These are phyloP conservation scores for Ustilago lituana DNA, from an alignment of 1,284 basidiomycete species.

Conservation along the genomic window DNA sequence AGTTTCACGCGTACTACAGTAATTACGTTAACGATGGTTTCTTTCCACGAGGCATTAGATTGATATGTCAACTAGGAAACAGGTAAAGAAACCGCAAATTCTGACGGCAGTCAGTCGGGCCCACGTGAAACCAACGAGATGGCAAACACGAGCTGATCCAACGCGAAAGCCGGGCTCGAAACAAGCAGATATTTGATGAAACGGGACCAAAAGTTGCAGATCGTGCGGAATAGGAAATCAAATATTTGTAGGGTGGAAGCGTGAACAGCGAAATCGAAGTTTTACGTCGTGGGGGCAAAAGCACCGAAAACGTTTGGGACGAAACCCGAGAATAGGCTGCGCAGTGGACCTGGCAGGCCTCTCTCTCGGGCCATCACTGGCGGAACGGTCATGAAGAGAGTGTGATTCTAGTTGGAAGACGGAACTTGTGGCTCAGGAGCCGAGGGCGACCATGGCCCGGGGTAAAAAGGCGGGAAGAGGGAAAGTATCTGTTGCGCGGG, in stretches of 20 bases:
- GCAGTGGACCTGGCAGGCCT: too few relatives aligned
- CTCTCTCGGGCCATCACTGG: slow-evolving; percentile 8
- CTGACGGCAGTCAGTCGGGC: too few relatives aligned
- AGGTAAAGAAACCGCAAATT: too few relatives aligned
- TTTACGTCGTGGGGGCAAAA: slow-evolving; percentile 3
- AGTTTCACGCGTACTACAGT: too few relatives aligned
- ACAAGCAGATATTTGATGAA: too few relatives aligned
- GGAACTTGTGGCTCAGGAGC: slow-evolving; percentile 18
- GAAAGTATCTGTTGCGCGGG: neutral
- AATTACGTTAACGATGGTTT: too few relatives aligned
- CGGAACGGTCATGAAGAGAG: slow-evolving; percentile 28
- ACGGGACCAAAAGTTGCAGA: slow-evolving; percentile 12
- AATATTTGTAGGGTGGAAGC: neutral
- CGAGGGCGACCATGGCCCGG: slow-evolving; percentile 6
- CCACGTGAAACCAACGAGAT: too few relatives aligned
- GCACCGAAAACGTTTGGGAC: neutral
- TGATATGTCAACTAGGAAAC: too few relatives aligned
- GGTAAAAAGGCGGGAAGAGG: slow-evolving; percentile 7
- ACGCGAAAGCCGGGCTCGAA: too few relatives aligned
- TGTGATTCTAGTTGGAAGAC: slow-evolving; percentile 45
- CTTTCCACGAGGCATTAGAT: too few relatives aligned
- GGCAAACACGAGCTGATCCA: too few relatives aligned
- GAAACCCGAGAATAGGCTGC: too few relatives aligned
- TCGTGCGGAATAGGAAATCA: slow-evolving; percentile 5
- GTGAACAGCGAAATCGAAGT: slow-evolving; percentile 15